These are phyloP conservation scores for Lycium barbarum DNA, from an alignment of 257 asterid species.

Conservation along the genomic window DNA sequence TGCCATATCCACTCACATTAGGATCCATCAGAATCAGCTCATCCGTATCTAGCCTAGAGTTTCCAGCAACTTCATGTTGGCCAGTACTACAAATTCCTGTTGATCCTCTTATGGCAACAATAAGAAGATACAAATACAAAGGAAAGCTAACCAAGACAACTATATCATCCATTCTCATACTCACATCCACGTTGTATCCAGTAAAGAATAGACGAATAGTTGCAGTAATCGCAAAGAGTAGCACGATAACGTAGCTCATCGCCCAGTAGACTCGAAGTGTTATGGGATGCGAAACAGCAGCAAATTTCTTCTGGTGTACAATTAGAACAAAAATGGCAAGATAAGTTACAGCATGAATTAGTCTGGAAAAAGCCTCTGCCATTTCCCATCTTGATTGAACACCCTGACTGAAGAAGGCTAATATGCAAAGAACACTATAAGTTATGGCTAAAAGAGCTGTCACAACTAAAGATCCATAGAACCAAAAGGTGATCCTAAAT, in stretches of 20 bases:
- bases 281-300: conserved; percentile 49
- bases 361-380: conserved; percentile 41
- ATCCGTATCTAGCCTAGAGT: not conserved
- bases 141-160: conserved; percentile 48
- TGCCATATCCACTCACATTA: conserved; percentile 56
- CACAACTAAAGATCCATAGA: conserved; percentile 39
- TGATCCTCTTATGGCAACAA: conserved; percentile 47
- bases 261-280: conserved; percentile 38
- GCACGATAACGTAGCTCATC: conserved; percentile 31
- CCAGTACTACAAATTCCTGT: conserved; percentile 34
- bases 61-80: conserved; percentile 26
- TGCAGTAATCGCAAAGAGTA: conserved; percentile 40
- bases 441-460: conserved; percentile 53
- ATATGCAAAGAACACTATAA: conserved; percentile 34
- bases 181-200: conserved; percentile 18
- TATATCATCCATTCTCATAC: conserved; percentile 50
- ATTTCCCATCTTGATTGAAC: conserved; percentile 43
- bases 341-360: conserved; percentile 50
- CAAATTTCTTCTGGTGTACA: conserved; percentile 51
- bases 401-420: conserved; percentile 40
- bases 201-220: conserved; percentile 38
- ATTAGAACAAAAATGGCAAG: conserved; percentile 47
- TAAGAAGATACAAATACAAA: conserved; percentile 39
- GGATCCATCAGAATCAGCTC: conserved; percentile 33
- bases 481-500: conserved; percentile 47